phyloP scores from a whole-genome alignment of 2,329 filamentous ascomycete species.

The Phaeomoniella chlamydospora region DNA sequence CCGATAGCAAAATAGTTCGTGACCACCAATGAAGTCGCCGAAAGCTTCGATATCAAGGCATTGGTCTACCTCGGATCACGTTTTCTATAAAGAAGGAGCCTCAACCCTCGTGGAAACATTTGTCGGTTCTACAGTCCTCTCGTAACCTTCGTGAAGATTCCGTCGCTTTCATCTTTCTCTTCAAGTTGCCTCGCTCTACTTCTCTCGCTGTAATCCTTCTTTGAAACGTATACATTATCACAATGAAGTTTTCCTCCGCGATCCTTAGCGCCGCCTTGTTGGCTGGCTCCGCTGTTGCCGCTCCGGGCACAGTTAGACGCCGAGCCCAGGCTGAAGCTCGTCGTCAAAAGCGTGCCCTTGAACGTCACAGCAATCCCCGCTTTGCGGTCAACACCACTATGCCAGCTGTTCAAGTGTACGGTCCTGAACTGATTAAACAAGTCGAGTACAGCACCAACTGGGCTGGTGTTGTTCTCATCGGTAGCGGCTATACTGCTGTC shows the following conservation, averaged over 20 bases:
- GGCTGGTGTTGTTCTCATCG: conserved; percentile 42
- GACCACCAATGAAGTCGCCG: not conserved
- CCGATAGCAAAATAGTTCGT: too few species aligned
- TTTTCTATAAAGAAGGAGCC: too few species aligned
- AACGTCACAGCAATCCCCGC: not conserved
- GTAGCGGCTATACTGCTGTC: conserved; percentile 37
- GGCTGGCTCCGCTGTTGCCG: conserved; percentile 13
- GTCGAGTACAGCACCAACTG: conserved; percentile 42
- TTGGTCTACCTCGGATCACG: too few species aligned
- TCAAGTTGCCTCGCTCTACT: not conserved
- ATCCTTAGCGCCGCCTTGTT: conserved; percentile 12
- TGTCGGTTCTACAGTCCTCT: too few species aligned
- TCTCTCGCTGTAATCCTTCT: not conserved
- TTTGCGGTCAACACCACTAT: conserved; percentile 9
- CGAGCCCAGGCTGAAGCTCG: not conserved
- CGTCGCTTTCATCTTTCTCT: too few species aligned
- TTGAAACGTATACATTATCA: not conserved
- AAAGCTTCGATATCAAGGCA: too few species aligned
- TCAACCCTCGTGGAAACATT: too few species aligned
- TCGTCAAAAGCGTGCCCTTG: not conserved
- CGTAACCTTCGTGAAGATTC: too few species aligned
- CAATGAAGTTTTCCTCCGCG: conserved; percentile 15
- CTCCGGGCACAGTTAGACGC: conserved; percentile 9
- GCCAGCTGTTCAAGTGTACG: conserved; percentile 13
- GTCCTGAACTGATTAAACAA: conserved; percentile 23